A percentile compares a stretch with the other conserved stretches of the same genome.
Conservation (phyloP, 768 basidiomycete species). For the Boletus pseudopeckii region DNA sequence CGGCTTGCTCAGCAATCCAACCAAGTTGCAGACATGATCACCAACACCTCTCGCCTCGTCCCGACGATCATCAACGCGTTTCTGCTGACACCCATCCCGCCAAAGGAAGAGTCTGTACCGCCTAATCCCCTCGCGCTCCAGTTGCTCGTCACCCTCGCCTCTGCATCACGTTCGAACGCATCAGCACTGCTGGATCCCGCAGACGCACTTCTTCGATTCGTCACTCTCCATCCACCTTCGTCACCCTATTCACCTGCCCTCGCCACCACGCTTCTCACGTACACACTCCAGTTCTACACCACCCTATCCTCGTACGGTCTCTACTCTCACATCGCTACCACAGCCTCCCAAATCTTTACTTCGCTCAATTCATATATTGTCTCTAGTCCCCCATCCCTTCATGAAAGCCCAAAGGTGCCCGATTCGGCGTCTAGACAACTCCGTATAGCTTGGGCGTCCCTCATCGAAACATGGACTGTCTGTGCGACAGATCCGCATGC, state of each 20-base stretch:
- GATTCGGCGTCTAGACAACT: constrained; percentile 13
- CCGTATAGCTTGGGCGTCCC: constrained; percentile 52
- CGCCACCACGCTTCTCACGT: constrained; percentile 46
- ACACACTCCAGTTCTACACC: constrained; percentile 62
- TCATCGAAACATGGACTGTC: constrained; percentile 70
- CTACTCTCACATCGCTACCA: constrained; percentile 62
- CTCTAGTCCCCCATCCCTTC: constrained; percentile 31
- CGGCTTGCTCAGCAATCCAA: constrained; percentile 62
- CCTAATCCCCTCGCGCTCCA: constrained; percentile 51
- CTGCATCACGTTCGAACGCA: constrained; percentile 69
- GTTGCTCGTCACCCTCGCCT: constrained; percentile 55
- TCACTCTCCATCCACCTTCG: constrained; percentile 51
- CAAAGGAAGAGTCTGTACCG: constrained; percentile 25
- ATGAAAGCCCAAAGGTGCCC: neutral
- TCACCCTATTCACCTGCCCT: constrained; percentile 36
- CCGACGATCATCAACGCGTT: constrained; percentile 52
- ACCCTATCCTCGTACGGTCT: constrained; percentile 76
- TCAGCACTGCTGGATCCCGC: constrained; percentile 49
- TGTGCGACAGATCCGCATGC: constrained; percentile 90
- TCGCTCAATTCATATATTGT: constrained; percentile 47
- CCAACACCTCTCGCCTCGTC: constrained; percentile 50
- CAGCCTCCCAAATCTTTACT: constrained; percentile 54
- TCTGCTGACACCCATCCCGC: constrained; percentile 51
- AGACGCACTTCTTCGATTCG: constrained; percentile 70
- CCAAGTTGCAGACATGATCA: constrained; percentile 47